phyloP scores from a whole-genome alignment of 768 basidiomycete species.

The Gloeopeniophorella convolvens region DNA sequence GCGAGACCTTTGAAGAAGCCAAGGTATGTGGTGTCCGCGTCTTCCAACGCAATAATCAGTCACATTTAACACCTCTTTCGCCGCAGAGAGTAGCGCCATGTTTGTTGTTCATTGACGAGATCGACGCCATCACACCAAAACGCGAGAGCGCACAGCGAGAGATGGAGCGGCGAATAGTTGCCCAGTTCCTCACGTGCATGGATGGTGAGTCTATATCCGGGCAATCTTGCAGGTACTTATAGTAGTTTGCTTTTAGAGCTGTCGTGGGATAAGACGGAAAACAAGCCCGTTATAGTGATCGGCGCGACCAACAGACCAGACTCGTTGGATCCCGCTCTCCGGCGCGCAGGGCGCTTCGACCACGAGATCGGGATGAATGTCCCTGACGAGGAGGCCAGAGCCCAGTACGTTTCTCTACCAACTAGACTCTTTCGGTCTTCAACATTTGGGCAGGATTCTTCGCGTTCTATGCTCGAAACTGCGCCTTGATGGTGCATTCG shows the following conservation, averaged over 20 bases:
- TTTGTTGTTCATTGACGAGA: constrained; percentile 94
- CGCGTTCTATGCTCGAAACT: constrained; percentile 80
- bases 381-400: constrained; percentile 84
- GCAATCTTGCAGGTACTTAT: neutral
- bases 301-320: constrained; percentile 97
- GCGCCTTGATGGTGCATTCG: constrained; percentile 79
- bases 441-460: constrained; percentile 58
- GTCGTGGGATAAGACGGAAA: constrained; percentile 91
- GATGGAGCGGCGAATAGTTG: constrained; percentile 97
- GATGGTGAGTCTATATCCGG: constrained; percentile 57
- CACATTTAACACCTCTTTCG: neutral
- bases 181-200: constrained; percentile 97
- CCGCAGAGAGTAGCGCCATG: constrained; percentile 82
- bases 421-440: neutral
- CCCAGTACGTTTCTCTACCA: constrained; percentile 62
- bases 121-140: constrained; percentile 96
- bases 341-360: constrained; percentile 92
- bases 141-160: constrained; percentile 96
- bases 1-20: constrained; percentile 97
- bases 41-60: neutral
- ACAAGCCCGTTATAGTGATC: constrained; percentile 89
- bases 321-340: constrained; percentile 86
- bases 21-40: constrained; percentile 47
- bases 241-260: constrained; percentile 49
- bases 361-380: constrained; percentile 98